phyloP scores from a whole-genome alignment of 257 asterid genomes.

The Rauvolfia tetraphylla region DNA sequence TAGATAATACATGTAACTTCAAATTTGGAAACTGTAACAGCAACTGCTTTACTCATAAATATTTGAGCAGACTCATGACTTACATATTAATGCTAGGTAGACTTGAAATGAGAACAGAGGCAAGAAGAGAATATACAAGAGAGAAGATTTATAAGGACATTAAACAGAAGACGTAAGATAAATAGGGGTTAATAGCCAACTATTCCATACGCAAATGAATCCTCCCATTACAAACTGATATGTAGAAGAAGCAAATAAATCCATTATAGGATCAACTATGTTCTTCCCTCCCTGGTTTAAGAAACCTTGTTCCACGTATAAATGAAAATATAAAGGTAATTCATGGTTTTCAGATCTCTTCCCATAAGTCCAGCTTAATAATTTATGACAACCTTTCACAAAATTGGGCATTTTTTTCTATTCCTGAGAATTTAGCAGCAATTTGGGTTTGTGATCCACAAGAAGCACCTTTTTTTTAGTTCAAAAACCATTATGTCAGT shows the following conservation, averaged over 20 bases:
- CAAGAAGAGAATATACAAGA: background rate
- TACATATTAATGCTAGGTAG: background rate
- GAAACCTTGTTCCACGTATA: background rate
- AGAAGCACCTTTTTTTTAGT: background rate
- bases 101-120: background rate
- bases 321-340: background rate
- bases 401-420: background rate
- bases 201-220: background rate
- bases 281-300: background rate
- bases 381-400: background rate
- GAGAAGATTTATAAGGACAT: background rate
- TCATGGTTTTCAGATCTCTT: background rate
- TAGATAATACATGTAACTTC: background rate
- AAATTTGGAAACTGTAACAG: background rate
- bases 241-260: background rate
- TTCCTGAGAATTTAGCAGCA: background rate
- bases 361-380: background rate
- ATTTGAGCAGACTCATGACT: background rate
- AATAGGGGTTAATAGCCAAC: background rate
- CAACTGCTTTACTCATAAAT: too few species aligned
- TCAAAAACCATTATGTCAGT: background rate
- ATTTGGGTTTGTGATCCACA: background rate
- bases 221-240: background rate
- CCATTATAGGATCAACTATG: background rate
- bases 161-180: background rate